Evolutionary conservation across 371 early-diverging fungal genomes (phyloP), one percentile per base, ranked within the genome.

Genomic region (Blakeslea trispora): DNA sequence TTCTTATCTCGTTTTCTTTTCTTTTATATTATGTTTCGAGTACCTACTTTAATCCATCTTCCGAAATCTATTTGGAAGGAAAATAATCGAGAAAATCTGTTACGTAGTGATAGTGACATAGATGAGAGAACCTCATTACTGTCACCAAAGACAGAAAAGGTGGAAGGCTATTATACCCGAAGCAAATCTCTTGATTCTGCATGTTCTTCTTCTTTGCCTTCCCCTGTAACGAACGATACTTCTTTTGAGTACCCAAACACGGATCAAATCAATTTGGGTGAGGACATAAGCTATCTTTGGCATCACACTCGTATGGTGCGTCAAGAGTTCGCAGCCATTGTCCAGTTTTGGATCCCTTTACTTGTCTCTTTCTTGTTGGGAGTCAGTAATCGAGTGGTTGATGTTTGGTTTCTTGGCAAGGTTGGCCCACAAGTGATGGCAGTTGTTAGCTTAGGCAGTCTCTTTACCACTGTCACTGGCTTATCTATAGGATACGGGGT

Each of bases 321-420:
- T 42, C 42, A 42, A 32, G 34, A 48, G 23, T 18, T 31, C 43
- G 13, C 9, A 43, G 28, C 15, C 41, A 40, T 45, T 2, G 9
- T 50, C 8, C 15, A 4, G 19, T 53, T n/a, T 18, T 17, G 24
- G 42, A 53, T 34, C 2, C 39, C 39, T 14, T 17, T 42, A 15
- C 21, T 74, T 9, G 35, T 68, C 13, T 68, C 72, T 2, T 74
- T 64, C 45, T 23, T 77, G 10, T 32, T 72, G 6, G 71, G 68
- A 1, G 24, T 63, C 10, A 66, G 72, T 9, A 69, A 61, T 46
- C 37, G 55, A 11, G 57, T 72, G 0, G 55, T 68, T 0, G 74
- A 77, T 63, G 62, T 72, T 9, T 68, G 72, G 71, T 77, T 77
- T 49, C 28, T 77, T 0, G 73, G 73, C 2, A 48, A 56, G 39